Base-by-base conservation (phyloP, 352 stramenopile genomes). In the Salisapilia sapeloensis region DNA sequence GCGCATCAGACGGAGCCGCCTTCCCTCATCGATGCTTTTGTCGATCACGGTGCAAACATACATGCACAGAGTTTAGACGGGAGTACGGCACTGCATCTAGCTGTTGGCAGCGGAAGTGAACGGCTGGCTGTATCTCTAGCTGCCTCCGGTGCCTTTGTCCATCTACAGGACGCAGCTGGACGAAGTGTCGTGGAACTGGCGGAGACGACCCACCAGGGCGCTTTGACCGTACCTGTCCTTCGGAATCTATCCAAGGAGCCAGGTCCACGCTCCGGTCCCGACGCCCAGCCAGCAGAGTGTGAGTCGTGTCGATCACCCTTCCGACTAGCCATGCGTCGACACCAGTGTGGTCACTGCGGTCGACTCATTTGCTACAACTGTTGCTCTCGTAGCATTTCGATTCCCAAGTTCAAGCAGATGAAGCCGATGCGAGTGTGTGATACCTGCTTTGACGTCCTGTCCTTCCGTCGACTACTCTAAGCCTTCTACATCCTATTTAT, bases 301-400 rank as follows among this genome's bases (percentile, higher is more conserved):
- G 67, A 69, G 13, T 79, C 67, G 2, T 90, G 75, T 31, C 69
- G 77, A 28, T 46, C 64, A 6, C 48, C 53, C 0, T 90, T 90
- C 45, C 65, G 69, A 14, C 49, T 90, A 21, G 70, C 75, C 20
- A 84, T 86, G 65, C 71, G 75, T 20, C 83, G 80, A 38, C 69
- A 90, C 42, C 66, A 85, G 42, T 90, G 75, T 27, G 65, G 63
- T 11, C 75, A 90, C 34, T 90, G 75, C 30, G 75, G 75, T 4
- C 75, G 75, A 40, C 72, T 72, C 29, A 47, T 90, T 23, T 90
- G 75, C 50, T 83, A 84, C 59, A 86, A 81, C 34, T 90, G 75
- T 49, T 85, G 67, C 5, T 80, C 61, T 44, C 74, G 83, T 52
- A 82, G 77, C 44, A 82, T 85, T 30, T 48, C 64, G 17, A 81